Evolutionary conservation across 768 basidiomycete genomes (phyloP).

Genomic region (Chalciporus chontae): DNA sequence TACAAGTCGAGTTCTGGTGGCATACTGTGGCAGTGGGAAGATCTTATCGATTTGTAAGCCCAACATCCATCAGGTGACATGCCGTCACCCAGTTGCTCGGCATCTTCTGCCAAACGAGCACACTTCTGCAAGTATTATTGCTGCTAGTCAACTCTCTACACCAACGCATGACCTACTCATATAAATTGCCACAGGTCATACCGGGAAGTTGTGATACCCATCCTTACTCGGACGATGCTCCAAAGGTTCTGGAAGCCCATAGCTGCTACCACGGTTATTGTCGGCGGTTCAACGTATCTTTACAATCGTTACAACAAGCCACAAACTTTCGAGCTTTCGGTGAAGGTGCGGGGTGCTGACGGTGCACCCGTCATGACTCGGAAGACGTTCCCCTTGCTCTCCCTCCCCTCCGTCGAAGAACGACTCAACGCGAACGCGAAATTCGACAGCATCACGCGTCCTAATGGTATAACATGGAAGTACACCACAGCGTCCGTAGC

Average conservation of each 20-base stretch:
- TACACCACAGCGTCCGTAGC: slow-evolving; percentile 76
- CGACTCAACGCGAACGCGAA: slow-evolving; percentile 56
- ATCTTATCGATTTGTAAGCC: slow-evolving; percentile 17
- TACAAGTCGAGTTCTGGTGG: slow-evolving; percentile 14
- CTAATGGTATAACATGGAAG: slow-evolving; percentile 62
- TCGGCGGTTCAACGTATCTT: slow-evolving; percentile 58
- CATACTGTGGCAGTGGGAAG: slow-evolving; percentile 21
- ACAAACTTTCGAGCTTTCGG: slow-evolving; percentile 56
- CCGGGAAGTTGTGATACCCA: neutral
- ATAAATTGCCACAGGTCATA: neutral
- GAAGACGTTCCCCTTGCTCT: slow-evolving; percentile 52
- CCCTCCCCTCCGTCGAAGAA: slow-evolving; percentile 51
- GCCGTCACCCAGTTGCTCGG: slow-evolving; percentile 1
- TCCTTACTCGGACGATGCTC: slow-evolving; percentile 42
- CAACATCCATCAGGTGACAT: slow-evolving; percentile 17
- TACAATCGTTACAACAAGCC: slow-evolving; percentile 47
- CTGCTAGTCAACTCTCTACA: no score
- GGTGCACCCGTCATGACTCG: slow-evolving; percentile 56
- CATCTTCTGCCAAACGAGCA: neutral
- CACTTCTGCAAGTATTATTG: no score
- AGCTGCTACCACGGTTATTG: slow-evolving; percentile 47
- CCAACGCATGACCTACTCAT: neutral
- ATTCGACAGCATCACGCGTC: slow-evolving; percentile 43
- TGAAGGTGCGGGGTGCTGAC: slow-evolving; percentile 52
- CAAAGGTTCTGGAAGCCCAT: slow-evolving; percentile 67